phyloP scores from a whole-genome alignment of 2,329 filamentous ascomycete genomes.

The Ceratocystis variospora region DNA sequence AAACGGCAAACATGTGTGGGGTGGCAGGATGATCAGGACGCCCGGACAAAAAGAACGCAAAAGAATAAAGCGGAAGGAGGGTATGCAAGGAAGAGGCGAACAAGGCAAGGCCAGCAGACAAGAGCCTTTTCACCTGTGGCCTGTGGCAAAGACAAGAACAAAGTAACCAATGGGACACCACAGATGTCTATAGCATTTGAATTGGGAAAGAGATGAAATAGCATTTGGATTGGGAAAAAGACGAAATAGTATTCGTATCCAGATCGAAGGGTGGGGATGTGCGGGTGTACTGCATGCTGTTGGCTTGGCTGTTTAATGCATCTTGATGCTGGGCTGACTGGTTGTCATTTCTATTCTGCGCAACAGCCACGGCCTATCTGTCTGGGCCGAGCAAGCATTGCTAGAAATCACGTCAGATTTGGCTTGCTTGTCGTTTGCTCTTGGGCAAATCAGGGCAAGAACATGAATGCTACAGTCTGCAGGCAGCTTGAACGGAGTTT shows the following conservation, averaged over 20 bases:
- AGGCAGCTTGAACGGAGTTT: no score
- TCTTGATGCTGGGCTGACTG: no score
- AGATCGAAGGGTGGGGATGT: background rate
- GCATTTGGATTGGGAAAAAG: background rate
- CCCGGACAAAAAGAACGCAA: background rate
- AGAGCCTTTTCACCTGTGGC: no score
- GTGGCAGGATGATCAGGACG: background rate
- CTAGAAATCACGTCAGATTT: no score
- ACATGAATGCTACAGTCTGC: background rate
- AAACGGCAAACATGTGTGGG: background rate
- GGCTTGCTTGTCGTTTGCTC: background rate
- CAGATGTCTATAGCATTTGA: background rate
- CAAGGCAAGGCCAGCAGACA: no score
- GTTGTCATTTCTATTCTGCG: no score
- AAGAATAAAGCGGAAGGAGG: background rate
- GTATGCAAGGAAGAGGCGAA: no score
- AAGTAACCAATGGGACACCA: background rate
- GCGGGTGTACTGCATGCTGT: background rate
- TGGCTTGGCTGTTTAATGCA: no score
- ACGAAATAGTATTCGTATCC: background rate
- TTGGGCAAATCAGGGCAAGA: background rate
- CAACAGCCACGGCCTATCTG: no score
- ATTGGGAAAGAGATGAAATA: background rate
- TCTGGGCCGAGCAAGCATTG: no score
- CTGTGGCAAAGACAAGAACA: background rate